Base-by-base conservation (phyloP, 1,284 basidiomycete species). In the Amylostereum chailletii region DNA sequence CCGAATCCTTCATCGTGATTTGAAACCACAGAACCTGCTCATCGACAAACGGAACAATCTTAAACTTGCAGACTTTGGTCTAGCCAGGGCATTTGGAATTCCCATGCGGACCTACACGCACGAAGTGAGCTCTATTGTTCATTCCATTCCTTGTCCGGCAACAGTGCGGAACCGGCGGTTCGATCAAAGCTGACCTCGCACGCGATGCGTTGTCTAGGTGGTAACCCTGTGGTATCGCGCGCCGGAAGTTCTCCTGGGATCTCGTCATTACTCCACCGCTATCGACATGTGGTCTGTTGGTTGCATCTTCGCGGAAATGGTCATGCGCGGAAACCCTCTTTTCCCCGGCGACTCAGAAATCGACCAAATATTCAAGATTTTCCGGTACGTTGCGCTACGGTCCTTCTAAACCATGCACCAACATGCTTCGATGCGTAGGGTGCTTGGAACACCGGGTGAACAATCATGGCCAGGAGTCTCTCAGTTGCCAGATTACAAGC, bases 241-340 rank as follows among this genome's bases (percentile, higher is more conserved):
- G 1, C 95, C 96, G 1, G 95, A 98, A 64, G 95, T 99, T 19
- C 76, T 99, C 30, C 82, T 99, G 1, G 96, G 96, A 29, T 91
- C 91, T 6, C 83, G 94, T 49, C 94, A 97, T 64, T 99, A 99
- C 69, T 87, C 89, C 26, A 99, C 96, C 1, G 88, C 90, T 32
- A 92, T 98, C 61, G 96, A 99, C 69, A 95, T 98, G 82, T 99
- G 95, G 95, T 94, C 90, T 43, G 94, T 97, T 29, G 95, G 94
- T 2, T 93, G 90, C 59, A 95, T 95, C 62, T 87, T 90, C 58
- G 92, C 92, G 5, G 92, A 95, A 68, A 94, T 95, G 92, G 81
- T 89, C 49, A 83, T 90, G 77, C 75, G 79, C 54, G 86, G 93
- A 29, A 80, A 84, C 57, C 94, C 95, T 1, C 76, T 98, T 29